Base-by-base conservation (phyloP, 192 early-diverging fungal genomes). In the Gamsiella multidivaricata region DNA sequence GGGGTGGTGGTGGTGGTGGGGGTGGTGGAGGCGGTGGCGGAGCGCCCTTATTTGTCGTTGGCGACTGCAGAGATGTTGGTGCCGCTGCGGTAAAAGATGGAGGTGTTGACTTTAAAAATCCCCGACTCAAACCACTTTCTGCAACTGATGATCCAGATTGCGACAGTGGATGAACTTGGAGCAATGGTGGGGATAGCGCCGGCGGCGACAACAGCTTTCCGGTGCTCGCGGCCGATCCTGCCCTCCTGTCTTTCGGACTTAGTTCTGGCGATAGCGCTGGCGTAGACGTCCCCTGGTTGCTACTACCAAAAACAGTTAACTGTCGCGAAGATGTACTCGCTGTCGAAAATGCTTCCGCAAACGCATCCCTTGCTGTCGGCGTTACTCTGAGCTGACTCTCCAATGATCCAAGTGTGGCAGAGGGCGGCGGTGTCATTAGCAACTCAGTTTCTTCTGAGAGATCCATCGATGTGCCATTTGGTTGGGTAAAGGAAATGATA, bases 1-100 rank as follows among this genome's bases (percentile, higher is more conserved):
- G 17, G 29, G 54, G 60, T 22, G 60, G 54, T 63, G 60, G 52
- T 11, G 60, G 69, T 56, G 69, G 69, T 26, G 69, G 66, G 2
- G 65, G 65, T 17, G 55, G 65, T 23, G 55, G 65, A 39, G 56
- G 65, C 6, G 53, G 65, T 26, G 61, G 56, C 0, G 39, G 56
- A 43, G 56, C 43, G 22, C 41, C 41, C 3, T 42, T 11, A 18
- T 18, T 42, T 22, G 47, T 50, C 47, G 47, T 17, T 43, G 42
- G 14, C 25, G 22, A 25, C 28, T 25, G 42, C 28, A 28, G 37
- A 36, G 55, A 22, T 58, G n/a, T 23, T 37, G 12, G 2, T n/a
- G 28, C 42, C 20, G 56, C 39, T 58, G 45, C 12, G 4, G 45
- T 10, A 5, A 46, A n/a, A 46, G 45, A 18, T 46, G 45, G 45